phyloP scores from a whole-genome alignment of 176 grass and related monocot species.

The Ananas comosus region DNA sequence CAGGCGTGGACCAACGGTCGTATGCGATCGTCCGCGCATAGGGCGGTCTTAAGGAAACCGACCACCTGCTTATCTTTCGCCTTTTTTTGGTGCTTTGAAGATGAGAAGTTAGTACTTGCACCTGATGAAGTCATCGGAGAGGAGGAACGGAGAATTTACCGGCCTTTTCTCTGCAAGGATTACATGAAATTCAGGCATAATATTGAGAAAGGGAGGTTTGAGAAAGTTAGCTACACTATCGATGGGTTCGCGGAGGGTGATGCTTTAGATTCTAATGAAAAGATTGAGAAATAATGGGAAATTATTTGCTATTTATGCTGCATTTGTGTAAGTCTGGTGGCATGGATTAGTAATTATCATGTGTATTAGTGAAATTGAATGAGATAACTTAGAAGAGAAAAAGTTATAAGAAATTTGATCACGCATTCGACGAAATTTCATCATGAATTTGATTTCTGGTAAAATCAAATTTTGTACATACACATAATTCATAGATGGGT shows the following conservation, averaged over 20 bases:
- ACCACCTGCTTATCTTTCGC: neutral
- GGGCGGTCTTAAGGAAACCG: neutral
- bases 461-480: too few species aligned
- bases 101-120: slow-evolving; percentile 3
- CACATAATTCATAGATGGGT: too few species aligned
- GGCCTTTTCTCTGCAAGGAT: slow-evolving; percentile 1
- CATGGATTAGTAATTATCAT: too few species aligned
- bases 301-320: too few species aligned
- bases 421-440: too few species aligned
- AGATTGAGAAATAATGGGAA: too few species aligned
- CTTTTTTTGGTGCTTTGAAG: slow-evolving; percentile 15
- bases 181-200: slow-evolving; percentile 6
- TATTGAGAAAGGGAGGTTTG: neutral
- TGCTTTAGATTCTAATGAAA: too few species aligned
- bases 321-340: too few species aligned
- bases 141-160: neutral
- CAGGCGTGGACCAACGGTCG: slow-evolving; percentile 9
- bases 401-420: too few species aligned
- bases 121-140: slow-evolving; percentile 6
- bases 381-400: too few species aligned
- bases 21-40: neutral
- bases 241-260: neutral
- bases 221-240: neutral
- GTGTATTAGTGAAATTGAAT: too few species aligned
- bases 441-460: too few species aligned